Evolutionary conservation across 2,329 filamentous ascomycete genomes (phyloP).

Genomic region (Xylariaceae sp.): DNA sequence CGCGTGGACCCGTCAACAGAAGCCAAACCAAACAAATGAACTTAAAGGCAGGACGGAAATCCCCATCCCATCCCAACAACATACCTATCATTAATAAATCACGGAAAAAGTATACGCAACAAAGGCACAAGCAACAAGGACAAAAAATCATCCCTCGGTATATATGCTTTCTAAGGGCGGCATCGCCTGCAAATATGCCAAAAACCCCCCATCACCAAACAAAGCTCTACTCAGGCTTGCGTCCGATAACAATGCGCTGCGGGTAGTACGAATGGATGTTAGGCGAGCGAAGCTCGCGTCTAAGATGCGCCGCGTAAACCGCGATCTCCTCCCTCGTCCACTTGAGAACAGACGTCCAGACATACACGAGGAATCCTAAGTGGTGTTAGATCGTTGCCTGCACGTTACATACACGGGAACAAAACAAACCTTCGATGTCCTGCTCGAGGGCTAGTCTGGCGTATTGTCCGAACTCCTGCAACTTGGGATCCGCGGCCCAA

Average conservation of each 20-base stretch:
- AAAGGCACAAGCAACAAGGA: too few relatives aligned
- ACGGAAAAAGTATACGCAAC: too few relatives aligned
- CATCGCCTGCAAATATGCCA: too few relatives aligned
- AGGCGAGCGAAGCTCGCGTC: constrained; percentile 27
- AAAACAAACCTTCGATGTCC: constrained; percentile 33
- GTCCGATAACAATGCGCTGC: constrained; percentile 26
- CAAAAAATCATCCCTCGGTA: too few relatives aligned
- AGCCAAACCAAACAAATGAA: too few relatives aligned
- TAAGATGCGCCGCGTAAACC: constrained; percentile 30
- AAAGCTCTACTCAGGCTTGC: constrained; percentile 28
- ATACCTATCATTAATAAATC: too few relatives aligned
- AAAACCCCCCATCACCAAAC: too few relatives aligned
- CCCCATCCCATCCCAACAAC: too few relatives aligned
- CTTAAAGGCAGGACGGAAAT: too few relatives aligned
- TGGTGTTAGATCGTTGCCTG: too few relatives aligned
- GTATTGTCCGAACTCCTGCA: constrained; percentile 38
- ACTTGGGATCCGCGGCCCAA: constrained; percentile 39
- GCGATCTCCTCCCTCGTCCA: constrained; percentile 30
- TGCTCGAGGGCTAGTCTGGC: constrained; percentile 32
- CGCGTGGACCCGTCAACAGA: too few relatives aligned
- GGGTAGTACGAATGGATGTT: constrained; percentile 27
- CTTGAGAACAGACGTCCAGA: constrained; percentile 29
- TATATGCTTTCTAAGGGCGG: too few relatives aligned
- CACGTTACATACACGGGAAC: background rate
- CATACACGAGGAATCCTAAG: constrained; percentile 28